Evolutionary conservation across 2,329 filamentous ascomycete species (phyloP), one percentile per base, ranked within the genome.

Genomic region (Aspergillus japonicus): DNA sequence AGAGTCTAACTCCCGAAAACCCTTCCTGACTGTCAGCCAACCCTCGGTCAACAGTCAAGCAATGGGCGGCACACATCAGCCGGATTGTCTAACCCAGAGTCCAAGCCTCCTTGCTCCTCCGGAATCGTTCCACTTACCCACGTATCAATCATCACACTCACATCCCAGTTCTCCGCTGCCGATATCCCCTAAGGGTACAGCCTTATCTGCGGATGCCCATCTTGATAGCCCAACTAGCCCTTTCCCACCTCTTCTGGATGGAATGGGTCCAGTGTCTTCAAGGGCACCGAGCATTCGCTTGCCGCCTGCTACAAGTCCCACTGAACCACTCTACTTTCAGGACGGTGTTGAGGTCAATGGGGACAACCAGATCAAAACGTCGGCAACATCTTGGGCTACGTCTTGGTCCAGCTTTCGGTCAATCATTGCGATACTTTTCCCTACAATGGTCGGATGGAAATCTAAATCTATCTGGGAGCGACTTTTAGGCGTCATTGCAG

Each of bases 381-480:
- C 75, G 5, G 80, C 90, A 47, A 82, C 75, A 50, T 96, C 92
- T 89, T 97, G 93, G 92, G 92, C 92, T 2, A 90, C 92, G 71
- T 80, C 78, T 5, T 66, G 90, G 21, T 77, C 96, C 4, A 91
- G 92, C 3, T 79, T 90, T 2, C 83, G 89, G 58, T 78, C 89
- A 7, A 80, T 98, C 14, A 74, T 87, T 16, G 83, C 86, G 16
- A 93, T 90, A 0, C 77, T 99, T 0, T 96, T 98, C 66, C 95
- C 95, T 0, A 97, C 94, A 0, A 77, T 99, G 31, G 88, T 87
- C 64, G 87, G 84, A 26, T 99, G 94, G 92, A 80, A 77, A 48
- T 85, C 89, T 29, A 98, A 97, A 76, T 87, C 81, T n/a, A 75
- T 89, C n/a, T 92, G 88, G 87, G 93, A 94, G 68, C 92, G 90